A percentile compares a stretch with the other conserved stretches of the same genome.
Conservation (phyloP, 2,329 filamentous ascomycete genomes). For the Fusarium sp. region DNA sequence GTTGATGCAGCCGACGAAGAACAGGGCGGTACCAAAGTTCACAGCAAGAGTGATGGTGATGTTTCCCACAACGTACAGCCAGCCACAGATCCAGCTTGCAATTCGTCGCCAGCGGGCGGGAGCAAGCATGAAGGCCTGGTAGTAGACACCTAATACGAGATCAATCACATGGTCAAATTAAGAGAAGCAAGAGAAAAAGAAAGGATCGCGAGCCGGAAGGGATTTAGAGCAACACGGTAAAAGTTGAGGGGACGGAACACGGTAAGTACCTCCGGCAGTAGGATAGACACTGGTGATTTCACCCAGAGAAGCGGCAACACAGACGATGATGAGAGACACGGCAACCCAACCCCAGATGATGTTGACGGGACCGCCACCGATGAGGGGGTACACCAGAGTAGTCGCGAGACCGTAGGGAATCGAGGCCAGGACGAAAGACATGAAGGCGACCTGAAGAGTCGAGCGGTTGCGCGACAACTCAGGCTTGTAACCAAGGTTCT, state of each 20-base stretch:
- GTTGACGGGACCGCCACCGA: slow-evolving; percentile 74
- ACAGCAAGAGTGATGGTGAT: slow-evolving; percentile 87
- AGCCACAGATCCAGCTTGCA: slow-evolving; percentile 79
- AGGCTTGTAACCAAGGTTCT: slow-evolving; percentile 74
- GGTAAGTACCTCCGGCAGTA: slow-evolving; percentile 72
- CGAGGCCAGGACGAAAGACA: slow-evolving; percentile 81
- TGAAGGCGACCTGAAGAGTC: slow-evolving; percentile 77
- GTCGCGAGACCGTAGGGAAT: slow-evolving; percentile 81
- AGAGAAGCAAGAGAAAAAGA: background rate
- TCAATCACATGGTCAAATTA: slow-evolving; percentile 34
- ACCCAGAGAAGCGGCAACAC: slow-evolving; percentile 76
- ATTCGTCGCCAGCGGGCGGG: slow-evolving; percentile 70
- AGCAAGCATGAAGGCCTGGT: slow-evolving; percentile 81
- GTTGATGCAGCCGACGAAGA: slow-evolving; percentile 67
- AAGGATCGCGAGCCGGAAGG: slow-evolving; percentile 1
- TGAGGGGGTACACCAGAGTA: slow-evolving; percentile 75
- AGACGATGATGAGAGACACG: slow-evolving; percentile 77
- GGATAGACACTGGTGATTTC: slow-evolving; percentile 83
- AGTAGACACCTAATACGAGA: slow-evolving; percentile 69
- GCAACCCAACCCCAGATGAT: slow-evolving; percentile 80
- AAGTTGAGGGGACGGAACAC: background rate
- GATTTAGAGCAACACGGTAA: background rate
- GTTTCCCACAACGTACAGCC: slow-evolving; percentile 83
- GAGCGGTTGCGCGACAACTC: slow-evolving; percentile 74
- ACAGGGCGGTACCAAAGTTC: slow-evolving; percentile 81